These are phyloP conservation scores for Phialophora tarda DNA, from an alignment of 2,329 filamentous ascomycete species.

Conservation along the genomic window DNA sequence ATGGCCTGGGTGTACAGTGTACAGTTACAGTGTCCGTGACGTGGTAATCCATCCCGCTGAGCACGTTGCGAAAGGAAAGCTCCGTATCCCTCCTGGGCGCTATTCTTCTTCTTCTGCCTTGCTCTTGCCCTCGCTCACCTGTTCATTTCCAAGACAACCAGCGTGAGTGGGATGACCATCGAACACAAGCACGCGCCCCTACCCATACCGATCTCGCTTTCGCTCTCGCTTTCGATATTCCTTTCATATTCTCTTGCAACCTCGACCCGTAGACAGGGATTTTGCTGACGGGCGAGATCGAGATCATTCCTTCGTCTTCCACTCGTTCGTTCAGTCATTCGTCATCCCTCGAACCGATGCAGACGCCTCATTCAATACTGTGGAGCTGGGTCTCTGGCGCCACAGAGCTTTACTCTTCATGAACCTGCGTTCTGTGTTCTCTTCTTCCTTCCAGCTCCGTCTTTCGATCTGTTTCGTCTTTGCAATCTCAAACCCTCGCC, in stretches of 20 bases:
- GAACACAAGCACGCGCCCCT: too few species aligned
- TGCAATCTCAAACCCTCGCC: not conserved
- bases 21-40: not conserved
- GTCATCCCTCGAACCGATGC: not conserved
- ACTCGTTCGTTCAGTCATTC: not conserved
- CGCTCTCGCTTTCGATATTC: not conserved
- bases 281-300: not conserved
- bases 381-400: too few species aligned
- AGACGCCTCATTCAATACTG: not conserved
- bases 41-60: not conserved
- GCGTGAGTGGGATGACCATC: too few species aligned
- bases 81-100: too few species aligned
- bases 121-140: not conserved
- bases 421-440: not conserved
- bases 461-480: not conserved
- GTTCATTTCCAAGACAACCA: not conserved
- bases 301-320: not conserved
- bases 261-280: not conserved
- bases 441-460: not conserved
- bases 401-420: not conserved
- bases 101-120: not conserved
- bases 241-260: not conserved
- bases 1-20: not conserved
- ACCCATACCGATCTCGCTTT: not conserved
- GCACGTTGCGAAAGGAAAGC: too few species aligned